Evolutionary conservation across 805 yeast species (phyloP).

Genomic region (Blastobotrys muscicola): DNA sequence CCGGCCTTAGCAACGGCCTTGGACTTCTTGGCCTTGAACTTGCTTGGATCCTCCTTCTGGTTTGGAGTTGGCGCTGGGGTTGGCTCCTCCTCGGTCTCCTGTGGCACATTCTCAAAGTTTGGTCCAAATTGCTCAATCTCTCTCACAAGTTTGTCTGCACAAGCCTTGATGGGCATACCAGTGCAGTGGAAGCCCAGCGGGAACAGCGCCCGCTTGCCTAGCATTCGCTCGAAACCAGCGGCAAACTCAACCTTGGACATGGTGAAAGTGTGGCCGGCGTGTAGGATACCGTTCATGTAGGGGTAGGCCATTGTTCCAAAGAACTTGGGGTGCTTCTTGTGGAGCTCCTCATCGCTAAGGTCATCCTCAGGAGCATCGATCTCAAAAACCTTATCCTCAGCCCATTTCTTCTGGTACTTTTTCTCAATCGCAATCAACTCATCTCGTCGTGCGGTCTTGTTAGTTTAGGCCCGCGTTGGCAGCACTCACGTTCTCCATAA

Average conservation of each 20-base stretch:
- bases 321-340: slow-evolving; percentile 72
- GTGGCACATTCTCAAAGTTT: slow-evolving; percentile 52
- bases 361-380: slow-evolving; percentile 78
- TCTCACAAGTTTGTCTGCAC: slow-evolving; percentile 90
- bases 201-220: slow-evolving; percentile 83
- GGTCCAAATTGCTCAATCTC: slow-evolving; percentile 87
- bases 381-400: slow-evolving; percentile 76
- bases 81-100: slow-evolving; percentile 45
- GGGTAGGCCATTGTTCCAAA: slow-evolving; percentile 97
- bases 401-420: slow-evolving; percentile 82
- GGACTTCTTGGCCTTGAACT: slow-evolving; percentile 85
- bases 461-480: background rate
- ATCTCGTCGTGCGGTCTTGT: slow-evolving; percentile 81
- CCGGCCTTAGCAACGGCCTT: slow-evolving; percentile 94
- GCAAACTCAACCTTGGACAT: slow-evolving; percentile 88
- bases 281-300: slow-evolving; percentile 96
- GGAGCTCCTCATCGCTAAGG: slow-evolving; percentile 53
- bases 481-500: slow-evolving; percentile 21
- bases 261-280: slow-evolving; percentile 96
- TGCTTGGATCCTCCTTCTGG: slow-evolving; percentile 66
- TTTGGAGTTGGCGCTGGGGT: slow-evolving; percentile 21
- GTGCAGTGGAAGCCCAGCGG: slow-evolving; percentile 99
- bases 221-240: slow-evolving; percentile 89
- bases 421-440: slow-evolving; percentile 80
- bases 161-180: slow-evolving; percentile 93